phyloP scores from a whole-genome alignment of 768 basidiomycete species.

The Tylopilus intermedius region DNA sequence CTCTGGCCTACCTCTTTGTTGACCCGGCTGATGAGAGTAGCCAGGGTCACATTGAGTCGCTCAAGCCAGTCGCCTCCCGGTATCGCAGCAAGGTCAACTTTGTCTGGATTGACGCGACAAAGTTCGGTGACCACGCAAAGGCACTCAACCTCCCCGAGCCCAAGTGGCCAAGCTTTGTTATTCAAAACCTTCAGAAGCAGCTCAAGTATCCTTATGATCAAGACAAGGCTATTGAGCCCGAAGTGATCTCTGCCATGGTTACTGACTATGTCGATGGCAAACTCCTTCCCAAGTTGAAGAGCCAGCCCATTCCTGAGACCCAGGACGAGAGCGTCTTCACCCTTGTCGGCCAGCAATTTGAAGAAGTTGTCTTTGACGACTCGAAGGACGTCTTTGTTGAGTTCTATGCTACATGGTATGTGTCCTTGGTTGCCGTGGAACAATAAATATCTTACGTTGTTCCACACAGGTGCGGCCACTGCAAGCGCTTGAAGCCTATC shows the following conservation, averaged over 20 bases:
- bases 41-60: slow-evolving; percentile 56
- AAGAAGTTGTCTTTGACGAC: slow-evolving; percentile 80
- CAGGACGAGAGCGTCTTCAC: slow-evolving; percentile 81
- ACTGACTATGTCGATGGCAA: slow-evolving; percentile 64
- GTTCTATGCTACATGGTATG: slow-evolving; percentile 94
- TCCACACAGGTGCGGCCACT: slow-evolving; percentile 76
- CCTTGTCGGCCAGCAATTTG: slow-evolving; percentile 87
- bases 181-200: slow-evolving; percentile 80
- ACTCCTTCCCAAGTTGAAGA: slow-evolving; percentile 83
- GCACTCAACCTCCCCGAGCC: slow-evolving; percentile 81
- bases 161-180: slow-evolving; percentile 91
- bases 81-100: slow-evolving; percentile 90
- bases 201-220: slow-evolving; percentile 89
- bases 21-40: slow-evolving; percentile 69
- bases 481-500: slow-evolving; percentile 92
- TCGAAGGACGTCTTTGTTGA: slow-evolving; percentile 93
- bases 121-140: slow-evolving; percentile 94
- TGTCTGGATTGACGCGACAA: slow-evolving; percentile 95
- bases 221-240: slow-evolving; percentile 52
- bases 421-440: slow-evolving; percentile 10
- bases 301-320: slow-evolving; percentile 73
- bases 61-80: slow-evolving; percentile 75
- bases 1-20: slow-evolving; percentile 92
- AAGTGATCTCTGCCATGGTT: slow-evolving; percentile 56
- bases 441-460: background rate